These are phyloP conservation scores for Erodium maritimum DNA, from an alignment of 345 rosid genomes.

Conservation along the genomic window DNA sequence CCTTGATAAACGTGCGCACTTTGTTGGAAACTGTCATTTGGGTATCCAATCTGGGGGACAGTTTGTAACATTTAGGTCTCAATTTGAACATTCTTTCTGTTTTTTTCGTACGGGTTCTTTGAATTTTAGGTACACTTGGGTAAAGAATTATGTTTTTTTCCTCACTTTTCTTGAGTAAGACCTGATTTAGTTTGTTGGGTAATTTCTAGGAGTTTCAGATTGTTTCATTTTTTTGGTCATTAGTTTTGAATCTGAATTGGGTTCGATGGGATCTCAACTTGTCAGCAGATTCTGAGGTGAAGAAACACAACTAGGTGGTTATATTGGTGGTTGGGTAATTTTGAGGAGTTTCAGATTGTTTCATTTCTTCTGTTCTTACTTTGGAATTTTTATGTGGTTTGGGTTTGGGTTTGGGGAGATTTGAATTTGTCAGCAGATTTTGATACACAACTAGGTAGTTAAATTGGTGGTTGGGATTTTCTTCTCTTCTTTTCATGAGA, in stretches of 20 bases:
- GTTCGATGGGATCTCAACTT: conserved; percentile 3
- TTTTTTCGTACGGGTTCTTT: no score
- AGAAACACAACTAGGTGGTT: no score
- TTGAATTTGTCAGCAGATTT: conserved; percentile 10
- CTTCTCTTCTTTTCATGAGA: not conserved
- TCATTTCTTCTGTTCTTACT: not conserved
- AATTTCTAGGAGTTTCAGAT: not conserved
- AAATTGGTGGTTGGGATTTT: conserved; percentile 35
- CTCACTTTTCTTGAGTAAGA: not conserved
- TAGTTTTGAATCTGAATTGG: conserved; percentile 8
- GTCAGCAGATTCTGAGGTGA: no score
- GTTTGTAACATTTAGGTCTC: conserved; percentile 1
- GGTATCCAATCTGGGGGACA: no score
- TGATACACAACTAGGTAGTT: conserved; percentile 17
- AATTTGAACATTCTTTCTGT: no score
- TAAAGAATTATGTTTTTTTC: no score
- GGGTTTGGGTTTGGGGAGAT: no score
- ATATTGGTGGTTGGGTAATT: conserved; percentile 5
- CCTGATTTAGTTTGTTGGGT: conserved; percentile 3
- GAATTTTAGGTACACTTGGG: no score
- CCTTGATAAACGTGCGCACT: not conserved
- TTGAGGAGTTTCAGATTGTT: not conserved
- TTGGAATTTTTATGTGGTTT: conserved; percentile 6
- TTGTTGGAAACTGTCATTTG: not conserved
- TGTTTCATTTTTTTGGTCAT: not conserved